These are phyloP conservation scores for Kregervanrija delftensis DNA, from an alignment of 805 yeast species.

Conservation along the genomic window DNA sequence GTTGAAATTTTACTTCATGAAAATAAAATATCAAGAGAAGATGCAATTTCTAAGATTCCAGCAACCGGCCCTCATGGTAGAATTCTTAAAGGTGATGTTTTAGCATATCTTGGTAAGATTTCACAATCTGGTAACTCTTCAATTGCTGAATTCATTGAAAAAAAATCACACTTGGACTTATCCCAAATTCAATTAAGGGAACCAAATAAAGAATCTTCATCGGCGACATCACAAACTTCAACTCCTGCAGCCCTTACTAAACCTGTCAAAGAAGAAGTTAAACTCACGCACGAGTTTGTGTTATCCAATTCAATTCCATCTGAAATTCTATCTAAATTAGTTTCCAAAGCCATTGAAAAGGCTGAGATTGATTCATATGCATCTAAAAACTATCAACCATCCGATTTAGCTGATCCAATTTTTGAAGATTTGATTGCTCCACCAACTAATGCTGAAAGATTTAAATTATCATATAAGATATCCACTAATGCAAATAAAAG, in stretches of 20 bases:
- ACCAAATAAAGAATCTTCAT: conserved; percentile 5
- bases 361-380: conserved; percentile 41
- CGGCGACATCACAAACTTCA: conserved; percentile 11
- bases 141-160: conserved; percentile 50
- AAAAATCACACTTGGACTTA: conserved; percentile 61
- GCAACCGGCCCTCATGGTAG: conserved; percentile 91
- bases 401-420: conserved; percentile 49
- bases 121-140: conserved; percentile 44
- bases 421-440: conserved; percentile 55
- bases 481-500: conserved; percentile 16
- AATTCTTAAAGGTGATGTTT: conserved; percentile 83
- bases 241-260: conserved; percentile 8
- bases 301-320: conserved; percentile 23
- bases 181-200: conserved; percentile 49
- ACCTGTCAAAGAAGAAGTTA: conserved; percentile 30
- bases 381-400: conserved; percentile 27
- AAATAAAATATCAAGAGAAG: conserved; percentile 57
- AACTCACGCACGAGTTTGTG: conserved; percentile 26
- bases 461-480: conserved; percentile 26
- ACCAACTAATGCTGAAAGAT: conserved; percentile 35
- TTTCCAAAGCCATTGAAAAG: conserved; percentile 36
- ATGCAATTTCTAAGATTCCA: conserved; percentile 62
- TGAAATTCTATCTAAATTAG: conserved; percentile 26
- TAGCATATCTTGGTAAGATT: conserved; percentile 74
- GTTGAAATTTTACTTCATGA: conserved; percentile 59